A percentile compares a stretch with the other conserved stretches of the same genome.
Evolutionary conservation across 495 filamentous ascomycete genomes (phyloP).

Genomic region (Hypoxylon lienhwacheense): DNA sequence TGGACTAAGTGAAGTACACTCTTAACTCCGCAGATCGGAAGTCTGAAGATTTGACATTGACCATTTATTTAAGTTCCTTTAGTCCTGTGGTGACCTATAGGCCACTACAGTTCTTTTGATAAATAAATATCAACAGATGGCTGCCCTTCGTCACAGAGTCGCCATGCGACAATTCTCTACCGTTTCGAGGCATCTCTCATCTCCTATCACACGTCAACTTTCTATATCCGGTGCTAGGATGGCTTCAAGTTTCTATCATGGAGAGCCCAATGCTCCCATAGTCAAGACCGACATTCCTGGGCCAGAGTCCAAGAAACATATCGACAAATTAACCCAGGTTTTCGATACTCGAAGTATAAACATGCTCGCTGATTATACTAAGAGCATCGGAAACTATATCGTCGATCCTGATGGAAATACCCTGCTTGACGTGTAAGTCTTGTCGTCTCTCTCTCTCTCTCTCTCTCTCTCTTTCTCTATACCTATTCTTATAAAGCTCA

Average conservation of each 20-base stretch:
- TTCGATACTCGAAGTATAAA: slow-evolving; percentile 94
- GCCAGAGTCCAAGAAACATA: slow-evolving; percentile 70
- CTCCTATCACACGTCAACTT: slow-evolving; percentile 28
- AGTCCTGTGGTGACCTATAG: slow-evolving; percentile 7
- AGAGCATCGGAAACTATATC: slow-evolving; percentile 76
- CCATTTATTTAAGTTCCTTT: neutral
- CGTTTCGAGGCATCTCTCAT: slow-evolving; percentile 12
- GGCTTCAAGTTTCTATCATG: slow-evolving; percentile 58
- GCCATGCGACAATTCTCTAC: slow-evolving; percentile 29
- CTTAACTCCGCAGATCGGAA: neutral
- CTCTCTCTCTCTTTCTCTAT: neutral
- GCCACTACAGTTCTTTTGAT: too few species aligned
- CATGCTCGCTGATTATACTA: slow-evolving; percentile 82
- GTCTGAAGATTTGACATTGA: neutral
- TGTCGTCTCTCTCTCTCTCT: neutral
- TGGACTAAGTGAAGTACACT: slow-evolving; percentile 5
- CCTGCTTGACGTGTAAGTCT: slow-evolving; percentile 73
- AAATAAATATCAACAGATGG: slow-evolving; percentile 23
- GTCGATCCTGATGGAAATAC: slow-evolving; percentile 86
- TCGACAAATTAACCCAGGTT: slow-evolving; percentile 67
- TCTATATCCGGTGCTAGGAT: slow-evolving; percentile 41
- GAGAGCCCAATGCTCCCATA: slow-evolving; percentile 75
- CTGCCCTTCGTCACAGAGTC: slow-evolving; percentile 30
- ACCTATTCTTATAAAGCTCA: too few species aligned
- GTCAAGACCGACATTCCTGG: slow-evolving; percentile 83